A percentile compares a stretch with the other conserved stretches of the same genome.
Conservation (phyloP, 768 basidiomycete species). For the Tylopilus cervinicoccineus region DNA sequence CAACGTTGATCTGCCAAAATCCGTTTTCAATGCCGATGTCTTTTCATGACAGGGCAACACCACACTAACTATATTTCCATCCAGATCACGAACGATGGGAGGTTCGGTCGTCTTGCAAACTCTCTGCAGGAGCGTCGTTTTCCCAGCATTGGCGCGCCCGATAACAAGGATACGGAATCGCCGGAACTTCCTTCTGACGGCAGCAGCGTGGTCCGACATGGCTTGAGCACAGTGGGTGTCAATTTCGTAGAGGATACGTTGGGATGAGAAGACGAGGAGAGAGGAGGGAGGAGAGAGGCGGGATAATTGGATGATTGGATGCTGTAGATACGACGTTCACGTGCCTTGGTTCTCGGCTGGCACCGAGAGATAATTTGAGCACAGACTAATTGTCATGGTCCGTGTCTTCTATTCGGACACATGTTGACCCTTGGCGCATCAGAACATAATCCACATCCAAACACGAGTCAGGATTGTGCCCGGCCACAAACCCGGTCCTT, state of each 20-base stretch:
- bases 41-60: too few relatives aligned
- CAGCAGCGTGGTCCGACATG: neutral
- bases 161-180: constrained; percentile 39
- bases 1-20: neutral
- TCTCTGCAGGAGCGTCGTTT: constrained; percentile 37
- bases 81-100: constrained; percentile 24
- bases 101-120: constrained; percentile 35
- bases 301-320: neutral
- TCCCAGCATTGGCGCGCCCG: too few relatives aligned
- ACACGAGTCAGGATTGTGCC: too few relatives aligned
- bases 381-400: too few relatives aligned
- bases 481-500: too few relatives aligned
- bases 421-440: too few relatives aligned
- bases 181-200: too few relatives aligned
- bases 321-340: neutral
- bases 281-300: neutral
- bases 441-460: too few relatives aligned
- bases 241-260: too few relatives aligned
- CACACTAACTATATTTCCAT: constrained; percentile 17
- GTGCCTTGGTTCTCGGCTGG: neutral
- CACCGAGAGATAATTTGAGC: too few relatives aligned
- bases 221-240: neutral
- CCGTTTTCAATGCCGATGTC: neutral
- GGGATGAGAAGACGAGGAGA: neutral
- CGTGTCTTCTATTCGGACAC: too few relatives aligned